A percentile compares a stretch with the other conserved stretches of the same genome.
These are phyloP conservation scores for Cyclotella kingstonii DNA, from an alignment of 108 stramenopile genomes.

Conservation along the genomic window DNA sequence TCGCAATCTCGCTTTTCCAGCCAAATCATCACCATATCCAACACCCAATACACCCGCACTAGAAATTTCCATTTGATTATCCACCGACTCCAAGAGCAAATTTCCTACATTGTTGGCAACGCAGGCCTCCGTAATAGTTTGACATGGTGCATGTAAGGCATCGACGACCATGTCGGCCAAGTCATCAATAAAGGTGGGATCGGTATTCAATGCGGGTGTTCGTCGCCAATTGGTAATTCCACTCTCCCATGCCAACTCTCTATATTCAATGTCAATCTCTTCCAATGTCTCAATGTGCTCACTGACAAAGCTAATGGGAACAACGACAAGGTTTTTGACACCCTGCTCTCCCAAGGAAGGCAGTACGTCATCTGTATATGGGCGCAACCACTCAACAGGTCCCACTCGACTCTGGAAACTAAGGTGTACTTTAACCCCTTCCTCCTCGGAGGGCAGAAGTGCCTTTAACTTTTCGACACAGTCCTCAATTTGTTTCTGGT, in stretches of 20 bases:
- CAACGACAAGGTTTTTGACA: slow-evolving; percentile 93
- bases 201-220: slow-evolving; percentile 95
- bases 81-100: slow-evolving; percentile 57
- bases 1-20: slow-evolving; percentile 23
- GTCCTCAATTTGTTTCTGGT: slow-evolving; percentile 89
- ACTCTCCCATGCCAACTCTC: slow-evolving; percentile 92
- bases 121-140: slow-evolving; percentile 84
- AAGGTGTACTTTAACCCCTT: slow-evolving; percentile 78
- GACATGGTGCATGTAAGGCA: slow-evolving; percentile 71
- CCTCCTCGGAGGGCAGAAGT: slow-evolving; percentile 57
- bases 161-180: slow-evolving; percentile 96
- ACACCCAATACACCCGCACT: slow-evolving; percentile 75
- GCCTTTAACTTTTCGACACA: slow-evolving; percentile 68
- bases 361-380: slow-evolving; percentile 96
- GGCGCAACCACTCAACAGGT: slow-evolving; percentile 97
- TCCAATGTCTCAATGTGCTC: slow-evolving; percentile 99
- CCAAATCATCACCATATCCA: slow-evolving; percentile 58
- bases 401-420: slow-evolving; percentile 96
- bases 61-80: slow-evolving; percentile 52
- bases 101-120: slow-evolving; percentile 82
- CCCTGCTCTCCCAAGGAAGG: slow-evolving; percentile 86
- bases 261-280: slow-evolving; percentile 99
- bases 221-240: slow-evolving; percentile 91
- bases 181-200: slow-evolving; percentile 88
- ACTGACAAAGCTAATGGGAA: slow-evolving; percentile 97